A percentile compares a stretch with the other conserved stretches of the same genome.
Evolutionary conservation across 2,329 filamentous ascomycete genomes (phyloP).

Genomic region (Pezizomycotina sp.): DNA sequence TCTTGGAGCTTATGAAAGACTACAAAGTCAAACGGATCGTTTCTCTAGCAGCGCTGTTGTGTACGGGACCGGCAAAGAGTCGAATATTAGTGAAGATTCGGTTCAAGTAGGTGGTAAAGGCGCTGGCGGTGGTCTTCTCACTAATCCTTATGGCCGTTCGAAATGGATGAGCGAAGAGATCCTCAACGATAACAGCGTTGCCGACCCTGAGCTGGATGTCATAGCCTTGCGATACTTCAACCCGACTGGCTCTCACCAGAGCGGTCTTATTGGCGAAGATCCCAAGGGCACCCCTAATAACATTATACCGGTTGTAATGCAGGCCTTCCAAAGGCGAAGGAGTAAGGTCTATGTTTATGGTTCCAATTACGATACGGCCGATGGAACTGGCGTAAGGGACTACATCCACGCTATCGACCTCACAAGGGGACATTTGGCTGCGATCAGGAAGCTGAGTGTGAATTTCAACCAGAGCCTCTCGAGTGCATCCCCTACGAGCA

Average conservation of each 20-base stretch:
- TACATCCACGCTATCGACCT: constrained; percentile 53
- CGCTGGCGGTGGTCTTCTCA: constrained; percentile 30
- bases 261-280: constrained; percentile 47
- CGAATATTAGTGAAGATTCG: constrained; percentile 22
- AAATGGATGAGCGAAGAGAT: constrained; percentile 55
- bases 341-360: constrained; percentile 46
- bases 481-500: too few species aligned
- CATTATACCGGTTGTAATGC: constrained; percentile 45
- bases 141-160: constrained; percentile 48
- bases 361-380: constrained; percentile 46
- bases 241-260: constrained; percentile 48
- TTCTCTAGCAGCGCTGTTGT: constrained; percentile 54
- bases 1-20: constrained; percentile 41
- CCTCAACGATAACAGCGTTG: constrained; percentile 42
- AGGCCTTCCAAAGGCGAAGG: constrained; percentile 13
- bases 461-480: too few species aligned
- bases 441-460: constrained; percentile 29
- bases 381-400: constrained; percentile 50
- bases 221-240: constrained; percentile 52
- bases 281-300: constrained; percentile 46
- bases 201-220: constrained; percentile 46
- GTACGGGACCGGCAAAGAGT: constrained; percentile 39
- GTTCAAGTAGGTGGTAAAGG: constrained; percentile 38
- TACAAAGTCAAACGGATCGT: constrained; percentile 49
- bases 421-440: constrained; percentile 46